Evolutionary conservation across 192 early-diverging fungal genomes (phyloP).

Genomic region (Linnemannia exigua): DNA sequence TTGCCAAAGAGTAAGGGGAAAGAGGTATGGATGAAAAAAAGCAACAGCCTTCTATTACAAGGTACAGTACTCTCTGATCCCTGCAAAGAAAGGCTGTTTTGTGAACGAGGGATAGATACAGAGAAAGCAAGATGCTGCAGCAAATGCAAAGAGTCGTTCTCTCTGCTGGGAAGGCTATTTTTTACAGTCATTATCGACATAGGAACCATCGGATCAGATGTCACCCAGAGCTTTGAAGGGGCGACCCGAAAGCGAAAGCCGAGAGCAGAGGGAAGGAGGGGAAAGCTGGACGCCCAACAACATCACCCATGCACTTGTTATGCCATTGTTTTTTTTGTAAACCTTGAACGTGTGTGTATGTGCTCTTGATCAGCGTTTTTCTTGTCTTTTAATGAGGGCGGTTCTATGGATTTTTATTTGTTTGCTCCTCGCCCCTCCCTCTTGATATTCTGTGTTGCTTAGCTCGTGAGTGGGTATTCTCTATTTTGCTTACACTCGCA

Average conservation of each 20-base stretch:
- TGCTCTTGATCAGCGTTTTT: background rate
- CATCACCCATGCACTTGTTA: background rate
- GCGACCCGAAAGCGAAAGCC: conserved; percentile 1
- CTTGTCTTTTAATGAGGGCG: background rate
- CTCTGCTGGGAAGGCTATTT: too few relatives aligned
- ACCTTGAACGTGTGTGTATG: background rate
- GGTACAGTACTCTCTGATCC: too few relatives aligned
- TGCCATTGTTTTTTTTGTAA: background rate
- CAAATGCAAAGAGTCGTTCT: too few relatives aligned
- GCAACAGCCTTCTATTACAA: too few relatives aligned
- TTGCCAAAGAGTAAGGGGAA: too few relatives aligned
- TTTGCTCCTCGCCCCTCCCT: background rate
- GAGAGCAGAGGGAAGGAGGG: background rate
- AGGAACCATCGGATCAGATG: background rate
- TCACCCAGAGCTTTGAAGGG: background rate
- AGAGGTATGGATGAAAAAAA: too few relatives aligned
- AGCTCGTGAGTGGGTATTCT: background rate
- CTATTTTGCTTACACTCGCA: background rate
- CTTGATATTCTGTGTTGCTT: background rate
- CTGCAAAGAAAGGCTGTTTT: too few relatives aligned
- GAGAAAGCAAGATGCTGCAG: too few relatives aligned
- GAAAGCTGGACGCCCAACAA: conserved; percentile 2
- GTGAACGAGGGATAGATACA: too few relatives aligned
- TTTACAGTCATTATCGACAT: background rate
- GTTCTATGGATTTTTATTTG: background rate